Conservation (phyloP, 106 monocot genomes). For the Acanthochlamys bracteata region DNA sequence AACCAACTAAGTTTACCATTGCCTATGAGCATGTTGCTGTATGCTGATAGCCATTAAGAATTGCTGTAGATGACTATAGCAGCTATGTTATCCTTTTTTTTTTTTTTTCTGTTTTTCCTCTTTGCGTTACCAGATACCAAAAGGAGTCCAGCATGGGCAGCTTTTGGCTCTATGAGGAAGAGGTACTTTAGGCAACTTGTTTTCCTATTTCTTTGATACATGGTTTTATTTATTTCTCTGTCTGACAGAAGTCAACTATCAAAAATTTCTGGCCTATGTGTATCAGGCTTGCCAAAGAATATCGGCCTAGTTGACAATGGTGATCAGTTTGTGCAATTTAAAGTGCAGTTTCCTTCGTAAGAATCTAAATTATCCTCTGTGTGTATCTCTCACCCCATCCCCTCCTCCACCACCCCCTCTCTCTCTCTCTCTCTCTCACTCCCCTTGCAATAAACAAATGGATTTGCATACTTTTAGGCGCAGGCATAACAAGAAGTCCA, state of each 20-base stretch:
- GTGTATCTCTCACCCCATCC: too few relatives aligned
- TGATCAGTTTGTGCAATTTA: slow-evolving; percentile 79
- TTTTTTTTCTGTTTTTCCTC: too few relatives aligned
- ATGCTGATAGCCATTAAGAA: too few relatives aligned
- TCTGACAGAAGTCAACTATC: background rate
- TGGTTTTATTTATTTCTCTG: background rate
- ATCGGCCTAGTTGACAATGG: slow-evolving; percentile 56
- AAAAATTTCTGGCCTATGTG: background rate
- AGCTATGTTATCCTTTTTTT: too few relatives aligned
- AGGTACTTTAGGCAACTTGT: slow-evolving; percentile 32
- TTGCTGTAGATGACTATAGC: too few relatives aligned
- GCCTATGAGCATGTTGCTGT: too few relatives aligned
- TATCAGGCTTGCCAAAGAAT: slow-evolving; percentile 63
- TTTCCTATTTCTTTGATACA: background rate
- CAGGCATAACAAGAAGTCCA: too few relatives aligned
- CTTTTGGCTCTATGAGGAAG: slow-evolving; percentile 53
- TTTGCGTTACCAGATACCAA: slow-evolving; percentile 81
- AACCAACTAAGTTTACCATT: too few relatives aligned
- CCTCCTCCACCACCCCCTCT: too few relatives aligned
- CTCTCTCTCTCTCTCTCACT: too few relatives aligned
- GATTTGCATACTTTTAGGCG: too few relatives aligned
- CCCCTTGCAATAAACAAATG: too few relatives aligned
- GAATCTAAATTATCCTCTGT: slow-evolving; percentile 2
- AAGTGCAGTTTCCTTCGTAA: slow-evolving; percentile 71
- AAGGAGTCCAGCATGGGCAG: slow-evolving; percentile 68